Percentiles rank a stretch among this genome's conserved stretches.
Conservation (phyloP, 2,329 filamentous ascomycete genomes). For the Coniochaeta sp. region DNA sequence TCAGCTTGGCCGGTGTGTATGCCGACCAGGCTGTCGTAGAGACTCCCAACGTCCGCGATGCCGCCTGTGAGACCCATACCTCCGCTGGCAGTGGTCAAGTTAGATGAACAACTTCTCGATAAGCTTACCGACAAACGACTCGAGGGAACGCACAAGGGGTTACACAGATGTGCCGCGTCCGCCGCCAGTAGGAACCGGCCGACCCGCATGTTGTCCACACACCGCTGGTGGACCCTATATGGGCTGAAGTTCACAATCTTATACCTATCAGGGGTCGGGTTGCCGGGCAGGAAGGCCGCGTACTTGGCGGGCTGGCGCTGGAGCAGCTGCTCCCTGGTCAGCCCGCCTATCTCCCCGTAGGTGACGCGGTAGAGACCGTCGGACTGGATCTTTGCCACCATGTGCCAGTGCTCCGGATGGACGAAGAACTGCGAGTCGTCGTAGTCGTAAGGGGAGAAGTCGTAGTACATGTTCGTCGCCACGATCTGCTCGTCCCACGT, state of each 20-base stretch:
- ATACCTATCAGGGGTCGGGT: constrained; percentile 41
- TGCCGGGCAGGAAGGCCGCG: constrained; percentile 38
- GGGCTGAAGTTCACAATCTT: constrained; percentile 38
- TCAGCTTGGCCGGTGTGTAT: constrained; percentile 29
- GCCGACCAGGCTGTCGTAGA: constrained; percentile 37
- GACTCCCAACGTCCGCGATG: constrained; percentile 38
- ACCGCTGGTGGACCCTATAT: constrained; percentile 43
- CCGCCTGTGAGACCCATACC: constrained; percentile 42
- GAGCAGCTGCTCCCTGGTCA: constrained; percentile 33
- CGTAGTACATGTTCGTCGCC: constrained; percentile 33
- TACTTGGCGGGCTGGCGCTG: constrained; percentile 36
- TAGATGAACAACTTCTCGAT: background rate
- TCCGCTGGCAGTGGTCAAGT: constrained; percentile 19
- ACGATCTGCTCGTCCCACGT: constrained; percentile 43
- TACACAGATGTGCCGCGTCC: constrained; percentile 46
- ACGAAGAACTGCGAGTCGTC: constrained; percentile 33
- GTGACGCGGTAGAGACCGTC: constrained; percentile 45
- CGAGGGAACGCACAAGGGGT: constrained; percentile 37
- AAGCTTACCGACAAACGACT: too few species aligned
- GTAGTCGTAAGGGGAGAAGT: constrained; percentile 10
- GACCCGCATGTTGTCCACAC: constrained; percentile 37
- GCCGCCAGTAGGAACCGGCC: constrained; percentile 40
- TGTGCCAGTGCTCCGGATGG: constrained; percentile 43
- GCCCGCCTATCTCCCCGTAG: constrained; percentile 37
- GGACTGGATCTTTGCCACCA: constrained; percentile 40